Evolutionary conservation across 2,329 filamentous ascomycete species (phyloP).

Genomic region (Pyricularia sp.): DNA sequence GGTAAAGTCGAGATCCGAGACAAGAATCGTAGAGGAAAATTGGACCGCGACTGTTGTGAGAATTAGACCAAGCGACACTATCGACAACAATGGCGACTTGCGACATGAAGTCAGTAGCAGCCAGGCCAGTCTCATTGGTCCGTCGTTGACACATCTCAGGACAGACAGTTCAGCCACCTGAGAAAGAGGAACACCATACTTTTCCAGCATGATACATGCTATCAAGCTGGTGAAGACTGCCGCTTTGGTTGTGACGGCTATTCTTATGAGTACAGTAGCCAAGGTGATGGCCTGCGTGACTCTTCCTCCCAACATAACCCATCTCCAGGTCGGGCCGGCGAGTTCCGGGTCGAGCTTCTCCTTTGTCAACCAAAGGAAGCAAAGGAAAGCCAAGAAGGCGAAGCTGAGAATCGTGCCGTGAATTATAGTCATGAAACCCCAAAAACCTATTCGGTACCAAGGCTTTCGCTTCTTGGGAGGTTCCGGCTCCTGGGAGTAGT

Average conservation of each 20-base stretch:
- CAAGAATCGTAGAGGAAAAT: conserved; percentile 11
- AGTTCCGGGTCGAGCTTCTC: conserved; percentile 6
- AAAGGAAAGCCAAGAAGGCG: conserved; percentile 10
- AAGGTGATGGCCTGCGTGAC: conserved; percentile 12
- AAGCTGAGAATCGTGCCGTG: conserved; percentile 9
- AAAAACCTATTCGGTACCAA: conserved; percentile 4
- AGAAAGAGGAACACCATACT: conserved; percentile 11
- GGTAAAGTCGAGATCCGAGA: conserved; percentile 9
- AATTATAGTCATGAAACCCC: conserved; percentile 6
- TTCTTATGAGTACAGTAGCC: conserved; percentile 9
- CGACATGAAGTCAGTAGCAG: conserved; percentile 7
- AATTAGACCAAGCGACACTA: conserved; percentile 8
- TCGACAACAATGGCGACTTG: conserved; percentile 5
- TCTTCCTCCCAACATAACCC: conserved; percentile 9
- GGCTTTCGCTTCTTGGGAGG: not conserved
- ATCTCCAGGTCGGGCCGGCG: conserved; percentile 9
- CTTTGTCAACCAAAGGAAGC: conserved; percentile 10
- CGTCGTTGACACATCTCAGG: conserved; percentile 12
- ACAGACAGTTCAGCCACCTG: conserved; percentile 12
- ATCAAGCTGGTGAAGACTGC: conserved; percentile 12
- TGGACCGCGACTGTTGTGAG: conserved; percentile 8
- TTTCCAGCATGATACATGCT: conserved; percentile 12
- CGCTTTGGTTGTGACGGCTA: conserved; percentile 10
- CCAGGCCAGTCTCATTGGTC: conserved; percentile 11
- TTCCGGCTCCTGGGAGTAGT: not conserved